Base-by-base conservation (phyloP, 306 rosid genomes). In the Morella rubra region DNA sequence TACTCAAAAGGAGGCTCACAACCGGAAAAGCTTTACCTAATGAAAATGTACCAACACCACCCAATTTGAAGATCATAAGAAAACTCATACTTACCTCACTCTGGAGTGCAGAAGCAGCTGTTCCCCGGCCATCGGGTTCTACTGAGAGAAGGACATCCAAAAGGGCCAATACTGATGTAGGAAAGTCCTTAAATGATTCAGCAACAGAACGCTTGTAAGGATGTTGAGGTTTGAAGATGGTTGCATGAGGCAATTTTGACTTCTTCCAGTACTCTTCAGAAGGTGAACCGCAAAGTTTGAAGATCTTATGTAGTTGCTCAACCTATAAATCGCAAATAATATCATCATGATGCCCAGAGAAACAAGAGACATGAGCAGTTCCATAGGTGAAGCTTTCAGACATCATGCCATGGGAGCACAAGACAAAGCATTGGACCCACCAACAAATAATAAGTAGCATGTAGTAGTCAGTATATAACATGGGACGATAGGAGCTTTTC, bases 291-390 rank as follows among this genome's bases (percentile, higher is more conserved):
- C 97, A 93, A 13, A 93, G 93, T 83, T 93, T 93, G 86, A 90
- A 93, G 80, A 93, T 93, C 86, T 93, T 93, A 80, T 93, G 96
- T n/a, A 93, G 88, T 86, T 93, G 98, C 81, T 93, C 98, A 83
- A 93, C 96, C 98, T 93, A 68, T 27, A 45, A 83, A 73, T 8
- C 54, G 78, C 5, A 76, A 53, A 70, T 24, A 65, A 60, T 22
- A 51, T 76, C 73, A 66, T 71, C 47, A 73, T 78, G 80, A 44
- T n/a, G 78, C 52, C 73, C 42, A 79, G 62, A 73, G 32, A 80
- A 76, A 70, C 24, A 55, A 20, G 74, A 62, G 32, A 24, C 12
- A 75, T 8, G 50, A 7, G 42, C 45, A 62, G 53, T 62, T 72
- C 10, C 67, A 73, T 64, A 24, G 41, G 45, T 62, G 71, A 20